Evolutionary conservation across 352 stramenopile species (phyloP).

Genomic region (Globisporangium cylindrosporum): DNA sequence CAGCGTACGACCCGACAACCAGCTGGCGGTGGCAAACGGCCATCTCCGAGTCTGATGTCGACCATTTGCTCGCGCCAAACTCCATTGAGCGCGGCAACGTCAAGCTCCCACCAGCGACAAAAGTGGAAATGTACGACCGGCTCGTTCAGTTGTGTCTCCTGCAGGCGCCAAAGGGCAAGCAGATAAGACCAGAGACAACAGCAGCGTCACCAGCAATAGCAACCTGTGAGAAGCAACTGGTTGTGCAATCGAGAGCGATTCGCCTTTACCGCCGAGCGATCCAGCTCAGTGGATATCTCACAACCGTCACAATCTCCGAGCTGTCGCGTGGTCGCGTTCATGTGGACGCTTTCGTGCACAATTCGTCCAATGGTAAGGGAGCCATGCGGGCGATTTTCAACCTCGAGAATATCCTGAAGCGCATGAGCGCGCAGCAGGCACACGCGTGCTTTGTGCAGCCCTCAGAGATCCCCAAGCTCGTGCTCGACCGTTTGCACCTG

Average conservation of each 20-base stretch:
- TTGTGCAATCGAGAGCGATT: conserved; percentile 45
- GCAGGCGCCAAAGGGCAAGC: conserved; percentile 16
- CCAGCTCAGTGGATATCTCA: conserved; percentile 37
- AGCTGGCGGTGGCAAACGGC: conserved; percentile 50
- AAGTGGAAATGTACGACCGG: conserved; percentile 59
- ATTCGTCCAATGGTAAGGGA: conserved; percentile 12
- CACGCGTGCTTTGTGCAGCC: conserved; percentile 33
- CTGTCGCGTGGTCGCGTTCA: conserved; percentile 56
- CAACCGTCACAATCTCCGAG: conserved; percentile 61
- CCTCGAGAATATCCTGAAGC: conserved; percentile 53
- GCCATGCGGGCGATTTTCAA: conserved; percentile 31
- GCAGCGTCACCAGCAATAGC: neutral
- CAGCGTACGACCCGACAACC: conserved; percentile 54
- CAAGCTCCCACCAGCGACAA: conserved; percentile 41
- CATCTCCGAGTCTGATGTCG: conserved; percentile 54
- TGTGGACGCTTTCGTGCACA: conserved; percentile 56
- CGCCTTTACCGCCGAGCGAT: conserved; percentile 54
- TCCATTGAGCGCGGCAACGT: conserved; percentile 42
- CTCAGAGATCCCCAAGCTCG: conserved; percentile 28
- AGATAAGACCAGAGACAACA: neutral
- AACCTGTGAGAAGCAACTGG: conserved; percentile 17
- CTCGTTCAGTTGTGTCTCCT: conserved; percentile 58
- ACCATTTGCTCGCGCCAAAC: conserved; percentile 61
- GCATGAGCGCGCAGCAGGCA: conserved; percentile 40
- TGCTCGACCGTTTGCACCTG: conserved; percentile 66